Conservation (phyloP, 148 eudicot genomes). For the Arctostaphylos glauca region DNA sequence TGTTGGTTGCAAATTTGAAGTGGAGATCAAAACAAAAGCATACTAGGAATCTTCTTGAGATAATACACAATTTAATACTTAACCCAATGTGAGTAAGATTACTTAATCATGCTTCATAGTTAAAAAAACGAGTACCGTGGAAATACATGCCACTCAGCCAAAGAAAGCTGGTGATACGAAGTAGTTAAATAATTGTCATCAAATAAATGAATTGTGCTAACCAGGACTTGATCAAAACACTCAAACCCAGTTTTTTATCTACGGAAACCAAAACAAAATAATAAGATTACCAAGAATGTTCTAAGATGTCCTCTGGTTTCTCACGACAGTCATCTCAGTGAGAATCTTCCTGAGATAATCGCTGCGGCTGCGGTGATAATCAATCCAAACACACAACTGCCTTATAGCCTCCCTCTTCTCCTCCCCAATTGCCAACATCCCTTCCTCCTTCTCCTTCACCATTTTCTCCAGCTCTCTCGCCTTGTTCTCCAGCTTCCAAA, state of each 20-base stretch:
- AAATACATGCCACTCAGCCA: no score
- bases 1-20: no score
- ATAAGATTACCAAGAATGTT: neutral
- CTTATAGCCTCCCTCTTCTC: constrained; percentile 89
- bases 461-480: constrained; percentile 41
- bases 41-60: no score
- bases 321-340: constrained; percentile 20
- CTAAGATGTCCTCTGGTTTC: constrained; percentile 20
- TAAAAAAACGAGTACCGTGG: no score
- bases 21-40: no score
- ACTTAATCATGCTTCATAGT: no score
- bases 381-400: constrained; percentile 77
- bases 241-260: neutral
- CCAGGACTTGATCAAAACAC: neutral
- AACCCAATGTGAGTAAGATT: no score
- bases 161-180: no score
- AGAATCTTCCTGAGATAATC: constrained; percentile 54
- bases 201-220: neutral
- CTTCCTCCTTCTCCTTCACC: constrained; percentile 58
- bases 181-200: no score
- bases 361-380: constrained; percentile 55
- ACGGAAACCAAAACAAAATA: neutral
- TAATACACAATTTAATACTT: no score
- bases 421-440: constrained; percentile 40
- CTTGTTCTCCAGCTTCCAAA: constrained; percentile 49